Evolutionary conservation across 2,329 filamentous ascomycete species (phyloP), one percentile per base, ranked within the genome.

Genomic region (Colletotrichum eremochloae): DNA sequence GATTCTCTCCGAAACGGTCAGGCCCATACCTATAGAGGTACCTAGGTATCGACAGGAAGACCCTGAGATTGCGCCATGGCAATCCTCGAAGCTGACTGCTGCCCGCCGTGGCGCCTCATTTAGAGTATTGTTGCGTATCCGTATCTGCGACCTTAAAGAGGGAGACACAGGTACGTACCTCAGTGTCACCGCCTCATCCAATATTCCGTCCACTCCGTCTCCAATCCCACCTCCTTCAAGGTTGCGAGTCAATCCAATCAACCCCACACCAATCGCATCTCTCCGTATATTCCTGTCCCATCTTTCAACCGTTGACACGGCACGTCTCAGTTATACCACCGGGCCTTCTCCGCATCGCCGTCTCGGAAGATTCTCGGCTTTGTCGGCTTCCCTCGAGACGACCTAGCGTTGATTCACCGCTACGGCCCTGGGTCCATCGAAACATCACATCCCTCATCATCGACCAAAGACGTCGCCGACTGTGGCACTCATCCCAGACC

Each of bases 11-110:
- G 14, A 68, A 71, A 69, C 69, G 66, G 66, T 64, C 66, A 65
- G 69, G 65, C 53, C 48, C 24, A 24, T 24, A 24, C 24, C 31
- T 9, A 29, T 40, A 24, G 5, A 7, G 3, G 1, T 48, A 48
- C 20, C 44, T n/a, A 11, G n/a, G 46, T 48, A 38, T 38, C 44
- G 60, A 40, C 60, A 46, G 53, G 53, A 69, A 55, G 69, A 69
- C 69, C 69, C 69, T 72, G 69, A 65, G 69, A 69, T 69, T 72
- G 18, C 66, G 64, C 67, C 44, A 64, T 69, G 29, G 33, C 60
- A n/a, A 38, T 52, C 18, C 29, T 24, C 36, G 8, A 56, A 18
- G 24, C 31, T 18, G 44, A 29, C n/a, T 33, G 24, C 18, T 52
- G 14, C 20, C 33, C 24, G n/a, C 46, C 33, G 31, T 24, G 24